Evolutionary conservation across 352 stramenopile species (phyloP).

Genomic region (Globisporangium echinulatum): DNA sequence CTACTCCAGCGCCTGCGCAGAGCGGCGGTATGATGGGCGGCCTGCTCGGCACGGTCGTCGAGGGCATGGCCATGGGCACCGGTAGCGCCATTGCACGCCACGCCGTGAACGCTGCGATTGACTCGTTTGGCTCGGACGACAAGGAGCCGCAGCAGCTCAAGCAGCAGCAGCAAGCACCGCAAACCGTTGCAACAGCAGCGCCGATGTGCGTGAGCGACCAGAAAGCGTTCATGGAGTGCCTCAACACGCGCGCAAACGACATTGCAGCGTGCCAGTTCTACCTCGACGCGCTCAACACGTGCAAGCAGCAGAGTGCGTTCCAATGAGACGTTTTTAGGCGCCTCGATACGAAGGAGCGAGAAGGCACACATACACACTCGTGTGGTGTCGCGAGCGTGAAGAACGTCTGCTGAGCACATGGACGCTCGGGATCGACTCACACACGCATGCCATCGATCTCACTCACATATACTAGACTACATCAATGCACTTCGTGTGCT

Average conservation of each 20-base stretch:
- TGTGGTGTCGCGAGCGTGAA: too few relatives aligned
- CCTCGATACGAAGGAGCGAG: too few relatives aligned
- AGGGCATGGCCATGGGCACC: conserved; percentile 96
- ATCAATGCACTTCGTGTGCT: neutral
- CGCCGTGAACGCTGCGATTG: conserved; percentile 58
- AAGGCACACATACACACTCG: too few relatives aligned
- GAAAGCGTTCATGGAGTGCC: conserved; percentile 76
- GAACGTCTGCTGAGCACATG: too few relatives aligned
- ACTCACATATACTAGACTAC: too few relatives aligned
- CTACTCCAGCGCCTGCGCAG: conserved; percentile 25
- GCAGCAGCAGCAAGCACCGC: conserved; percentile 5
- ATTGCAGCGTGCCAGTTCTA: conserved; percentile 82
- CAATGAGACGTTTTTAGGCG: conserved; percentile 20
- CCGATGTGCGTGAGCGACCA: conserved; percentile 52
- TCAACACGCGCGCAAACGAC: conserved; percentile 73
- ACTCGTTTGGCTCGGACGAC: conserved; percentile 58
- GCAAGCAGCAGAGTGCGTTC: conserved; percentile 69
- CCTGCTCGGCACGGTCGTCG: conserved; percentile 91
- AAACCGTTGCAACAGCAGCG: conserved; percentile 8
- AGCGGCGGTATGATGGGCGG: conserved; percentile 86
- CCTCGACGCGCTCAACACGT: conserved; percentile 75
- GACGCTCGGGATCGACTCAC: too few relatives aligned
- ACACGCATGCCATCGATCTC: too few relatives aligned
- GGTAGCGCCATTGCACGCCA: conserved; percentile 93
- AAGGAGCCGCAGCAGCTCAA: conserved; percentile 23